Evolutionary conservation across 1,139 yeast genomes (phyloP).

Genomic region (Meyerozyma elateridarum): DNA sequence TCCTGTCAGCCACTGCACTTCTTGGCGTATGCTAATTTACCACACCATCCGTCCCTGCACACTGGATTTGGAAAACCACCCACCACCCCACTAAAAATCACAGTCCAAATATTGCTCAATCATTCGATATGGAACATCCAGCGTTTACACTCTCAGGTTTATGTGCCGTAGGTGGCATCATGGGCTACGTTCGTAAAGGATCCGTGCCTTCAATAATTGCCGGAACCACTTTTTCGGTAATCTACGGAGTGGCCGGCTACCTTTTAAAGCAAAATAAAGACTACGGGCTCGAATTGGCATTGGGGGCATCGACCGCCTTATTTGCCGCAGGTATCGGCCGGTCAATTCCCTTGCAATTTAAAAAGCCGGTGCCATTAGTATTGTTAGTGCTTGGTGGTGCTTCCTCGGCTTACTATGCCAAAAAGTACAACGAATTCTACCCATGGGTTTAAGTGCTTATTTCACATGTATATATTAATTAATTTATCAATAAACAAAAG

Average conservation of each 20-base stretch:
- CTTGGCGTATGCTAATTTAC: no score
- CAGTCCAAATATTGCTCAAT: no score
- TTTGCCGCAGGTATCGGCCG: conserved; percentile 68
- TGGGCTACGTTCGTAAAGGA: conserved; percentile 69
- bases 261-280: conserved; percentile 67
- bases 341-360: conserved; percentile 52
- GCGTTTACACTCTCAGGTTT: conserved; percentile 73
- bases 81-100: no score
- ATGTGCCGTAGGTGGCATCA: conserved; percentile 66
- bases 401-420: conserved; percentile 64
- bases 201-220: conserved; percentile 80
- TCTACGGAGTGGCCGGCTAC: conserved; percentile 78
- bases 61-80: no score
- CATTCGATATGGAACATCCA: conserved; percentile 71
- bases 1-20: no score
- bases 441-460: no score
- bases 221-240: conserved; percentile 63
- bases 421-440: conserved; percentile 69
- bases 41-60: no score
- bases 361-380: conserved; percentile 72
- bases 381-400: conserved; percentile 62
- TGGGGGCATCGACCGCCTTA: conserved; percentile 64
- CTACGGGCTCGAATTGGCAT: conserved; percentile 76
- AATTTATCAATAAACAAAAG: no score
- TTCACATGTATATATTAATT: no score